A percentile compares a stretch with the other conserved stretches of the same genome.
phyloP scores from a whole-genome alignment of 805 yeast genomes.

The Saccharomycopsis sp. region DNA sequence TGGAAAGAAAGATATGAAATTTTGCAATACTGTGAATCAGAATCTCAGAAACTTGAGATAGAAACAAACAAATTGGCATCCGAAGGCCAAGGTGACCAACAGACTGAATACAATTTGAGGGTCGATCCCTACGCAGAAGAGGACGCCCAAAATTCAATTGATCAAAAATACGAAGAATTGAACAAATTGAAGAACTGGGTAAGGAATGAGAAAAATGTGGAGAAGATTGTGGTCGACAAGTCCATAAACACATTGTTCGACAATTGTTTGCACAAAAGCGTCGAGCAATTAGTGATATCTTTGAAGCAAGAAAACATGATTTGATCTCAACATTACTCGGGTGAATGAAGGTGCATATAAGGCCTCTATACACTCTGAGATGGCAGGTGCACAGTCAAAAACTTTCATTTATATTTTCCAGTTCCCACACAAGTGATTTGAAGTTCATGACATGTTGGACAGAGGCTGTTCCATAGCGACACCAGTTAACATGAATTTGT shows the following conservation, averaged over 20 bases:
- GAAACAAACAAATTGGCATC: not conserved
- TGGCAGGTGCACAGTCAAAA: too few species aligned
- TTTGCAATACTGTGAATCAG: conserved; percentile 4
- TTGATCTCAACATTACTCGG: too few species aligned
- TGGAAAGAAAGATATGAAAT: conserved; percentile 27
- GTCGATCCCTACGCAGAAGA: conserved; percentile 17
- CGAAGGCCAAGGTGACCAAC: not conserved
- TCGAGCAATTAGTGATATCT: too few species aligned
- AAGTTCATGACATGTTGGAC: too few species aligned
- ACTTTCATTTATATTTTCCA: too few species aligned
- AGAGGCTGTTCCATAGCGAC: too few species aligned
- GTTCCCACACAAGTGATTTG: too few species aligned
- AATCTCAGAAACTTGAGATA: not conserved
- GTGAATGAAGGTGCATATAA: too few species aligned
- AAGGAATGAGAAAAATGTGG: conserved; percentile 11
- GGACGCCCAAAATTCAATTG: conserved; percentile 3
- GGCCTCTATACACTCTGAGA: too few species aligned
- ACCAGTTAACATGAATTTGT: too few species aligned
- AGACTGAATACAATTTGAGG: conserved; percentile 11
- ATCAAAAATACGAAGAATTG: conserved; percentile 1
- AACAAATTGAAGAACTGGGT: conserved; percentile 11
- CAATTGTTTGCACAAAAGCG: too few species aligned
- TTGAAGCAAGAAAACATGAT: too few species aligned
- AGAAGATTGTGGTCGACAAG: conserved; percentile 10
- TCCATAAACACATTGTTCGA: conserved; percentile 7